Evolutionary conservation across 805 yeast genomes (phyloP).

Genomic region (Allodekkera sacchari): DNA sequence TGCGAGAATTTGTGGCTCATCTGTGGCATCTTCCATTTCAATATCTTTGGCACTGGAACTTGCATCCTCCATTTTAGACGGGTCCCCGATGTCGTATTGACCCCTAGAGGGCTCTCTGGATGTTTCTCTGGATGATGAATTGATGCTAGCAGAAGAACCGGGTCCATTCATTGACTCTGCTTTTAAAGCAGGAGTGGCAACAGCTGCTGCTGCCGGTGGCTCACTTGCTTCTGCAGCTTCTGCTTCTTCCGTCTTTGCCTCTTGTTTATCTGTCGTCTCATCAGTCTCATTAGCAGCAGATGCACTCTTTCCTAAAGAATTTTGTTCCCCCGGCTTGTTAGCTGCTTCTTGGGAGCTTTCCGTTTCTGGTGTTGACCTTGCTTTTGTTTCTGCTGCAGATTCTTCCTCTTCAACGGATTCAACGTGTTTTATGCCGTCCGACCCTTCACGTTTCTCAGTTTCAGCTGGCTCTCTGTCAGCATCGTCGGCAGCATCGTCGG

Average conservation of each 20-base stretch:
- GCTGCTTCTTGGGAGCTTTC: too few species aligned
- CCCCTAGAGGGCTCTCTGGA: too few species aligned
- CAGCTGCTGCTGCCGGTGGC: neutral
- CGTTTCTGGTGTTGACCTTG: slow-evolving; percentile 1
- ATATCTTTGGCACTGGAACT: too few species aligned
- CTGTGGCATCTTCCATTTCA: neutral
- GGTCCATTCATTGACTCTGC: neutral
- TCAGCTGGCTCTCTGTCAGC: too few species aligned
- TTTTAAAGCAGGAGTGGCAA: neutral
- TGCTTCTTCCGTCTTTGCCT: neutral
- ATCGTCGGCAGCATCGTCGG: neutral
- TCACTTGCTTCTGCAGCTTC: too few species aligned
- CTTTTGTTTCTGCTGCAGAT: neutral
- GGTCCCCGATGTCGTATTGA: too few species aligned
- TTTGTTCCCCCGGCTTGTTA: neutral
- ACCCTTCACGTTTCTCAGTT: too few species aligned
- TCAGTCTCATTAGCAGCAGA: slow-evolving; percentile 1
- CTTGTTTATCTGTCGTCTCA: neutral
- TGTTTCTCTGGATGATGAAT: too few species aligned
- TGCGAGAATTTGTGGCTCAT: too few species aligned
- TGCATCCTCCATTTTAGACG: too few species aligned
- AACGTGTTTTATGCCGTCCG: neutral
- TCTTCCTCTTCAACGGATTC: neutral
- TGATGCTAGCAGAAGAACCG: too few species aligned
- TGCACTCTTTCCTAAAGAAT: neutral